These are phyloP conservation scores for Phlyctochytrium bullatum DNA, from an alignment of 192 early-diverging fungal species.

Conservation along the genomic window DNA sequence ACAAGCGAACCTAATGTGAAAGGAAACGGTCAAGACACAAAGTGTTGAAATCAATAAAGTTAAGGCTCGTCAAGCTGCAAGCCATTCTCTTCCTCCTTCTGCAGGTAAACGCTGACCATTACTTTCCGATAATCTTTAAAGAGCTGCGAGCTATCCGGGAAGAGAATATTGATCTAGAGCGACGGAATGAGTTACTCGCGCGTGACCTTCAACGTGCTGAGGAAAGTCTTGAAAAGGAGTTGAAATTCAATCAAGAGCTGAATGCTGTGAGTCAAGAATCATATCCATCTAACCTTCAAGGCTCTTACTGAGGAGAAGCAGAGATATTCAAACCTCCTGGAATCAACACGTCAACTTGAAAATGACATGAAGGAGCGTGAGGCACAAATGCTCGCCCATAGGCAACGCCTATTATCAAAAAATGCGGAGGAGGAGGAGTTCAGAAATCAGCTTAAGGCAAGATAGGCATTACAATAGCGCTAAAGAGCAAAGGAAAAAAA, in stretches of 20 bases:
- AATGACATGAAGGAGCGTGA: constrained; percentile 41
- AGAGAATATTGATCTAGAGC: constrained; percentile 43
- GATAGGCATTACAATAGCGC: neutral
- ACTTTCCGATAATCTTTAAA: constrained; percentile 4
- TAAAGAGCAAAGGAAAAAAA: constrained; percentile 46
- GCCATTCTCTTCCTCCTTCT: constrained; percentile 16
- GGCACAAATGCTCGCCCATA: constrained; percentile 40
- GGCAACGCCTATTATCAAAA: constrained; percentile 37
- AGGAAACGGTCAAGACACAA: constrained; percentile 25
- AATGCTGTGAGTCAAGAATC: constrained; percentile 16
- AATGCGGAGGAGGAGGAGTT: constrained; percentile 47
- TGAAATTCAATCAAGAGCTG: constrained; percentile 20
- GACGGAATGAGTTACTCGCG: constrained; percentile 36
- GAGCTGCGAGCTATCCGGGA: constrained; percentile 38
- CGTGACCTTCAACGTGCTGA: constrained; percentile 35
- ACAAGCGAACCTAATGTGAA: neutral
- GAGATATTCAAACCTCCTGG: constrained; percentile 20
- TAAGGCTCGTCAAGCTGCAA: constrained; percentile 20
- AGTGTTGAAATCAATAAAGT: constrained; percentile 27
- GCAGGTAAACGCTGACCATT: constrained; percentile 14
- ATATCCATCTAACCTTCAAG: constrained; percentile 2
- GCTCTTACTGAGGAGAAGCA: constrained; percentile 34
- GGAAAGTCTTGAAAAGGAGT: constrained; percentile 37
- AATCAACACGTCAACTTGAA: constrained; percentile 33
- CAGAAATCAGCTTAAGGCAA: constrained; percentile 36